Conservation (phyloP, 2,329 filamentous ascomycete species). For the Claviceps sp. region DNA sequence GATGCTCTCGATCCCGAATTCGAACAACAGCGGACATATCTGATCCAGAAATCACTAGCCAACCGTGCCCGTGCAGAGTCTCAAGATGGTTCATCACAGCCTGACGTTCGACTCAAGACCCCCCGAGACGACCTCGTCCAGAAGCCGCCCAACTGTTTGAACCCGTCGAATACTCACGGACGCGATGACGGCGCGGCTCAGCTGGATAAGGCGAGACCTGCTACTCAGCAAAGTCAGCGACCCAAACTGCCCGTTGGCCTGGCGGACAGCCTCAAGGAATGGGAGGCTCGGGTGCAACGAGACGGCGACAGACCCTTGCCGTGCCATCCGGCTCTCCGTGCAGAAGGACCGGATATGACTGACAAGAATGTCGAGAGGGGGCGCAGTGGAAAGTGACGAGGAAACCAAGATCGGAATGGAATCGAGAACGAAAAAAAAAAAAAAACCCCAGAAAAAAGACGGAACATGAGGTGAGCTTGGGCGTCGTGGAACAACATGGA, state of each 20-base stretch:
- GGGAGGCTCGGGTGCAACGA: constrained; percentile 22
- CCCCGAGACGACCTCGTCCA: neutral
- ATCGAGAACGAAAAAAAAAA: neutral
- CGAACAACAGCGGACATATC: constrained; percentile 24
- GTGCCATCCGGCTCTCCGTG: constrained; percentile 15
- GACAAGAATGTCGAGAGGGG: neutral
- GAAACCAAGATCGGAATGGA: neutral
- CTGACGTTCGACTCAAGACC: too few relatives aligned
- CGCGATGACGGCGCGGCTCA: neutral
- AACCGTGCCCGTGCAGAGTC: constrained; percentile 10
- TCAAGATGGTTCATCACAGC: too few relatives aligned
- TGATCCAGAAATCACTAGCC: constrained; percentile 32
- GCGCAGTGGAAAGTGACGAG: neutral
- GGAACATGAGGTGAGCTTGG: neutral
- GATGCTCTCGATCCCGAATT: constrained; percentile 13
- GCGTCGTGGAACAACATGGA: neutral
- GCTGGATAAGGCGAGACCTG: neutral
- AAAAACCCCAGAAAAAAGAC: neutral
- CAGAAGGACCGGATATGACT: neutral
- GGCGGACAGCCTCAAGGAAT: constrained; percentile 25
- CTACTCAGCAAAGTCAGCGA: constrained; percentile 3
- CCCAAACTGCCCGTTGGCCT: constrained; percentile 5
- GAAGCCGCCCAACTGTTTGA: neutral
- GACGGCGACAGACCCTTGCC: constrained; percentile 16
- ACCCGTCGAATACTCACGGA: neutral